Evolutionary conservation across 1,139 yeast species (phyloP).

Genomic region (Zygosaccharomyces sapae): DNA sequence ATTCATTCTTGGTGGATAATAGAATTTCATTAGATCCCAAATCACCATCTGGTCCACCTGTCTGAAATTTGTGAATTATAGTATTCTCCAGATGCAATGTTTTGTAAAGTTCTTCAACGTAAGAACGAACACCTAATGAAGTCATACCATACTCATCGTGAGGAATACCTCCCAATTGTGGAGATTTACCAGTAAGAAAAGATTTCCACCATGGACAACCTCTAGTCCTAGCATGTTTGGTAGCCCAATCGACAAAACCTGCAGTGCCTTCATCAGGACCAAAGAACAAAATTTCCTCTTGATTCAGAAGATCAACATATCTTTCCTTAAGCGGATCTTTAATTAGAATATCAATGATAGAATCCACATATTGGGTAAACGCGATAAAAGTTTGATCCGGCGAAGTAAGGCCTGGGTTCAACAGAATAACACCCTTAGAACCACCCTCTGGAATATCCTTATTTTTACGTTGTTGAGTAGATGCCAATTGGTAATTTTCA

Average conservation of each 20-base stretch:
- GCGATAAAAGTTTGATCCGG: slow-evolving; percentile 82
- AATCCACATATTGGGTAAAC: slow-evolving; percentile 88
- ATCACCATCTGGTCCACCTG: slow-evolving; percentile 99
- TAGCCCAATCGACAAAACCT: slow-evolving; percentile 96
- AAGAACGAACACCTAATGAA: slow-evolving; percentile 87
- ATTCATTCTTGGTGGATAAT: slow-evolving; percentile 69
- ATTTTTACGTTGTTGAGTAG: slow-evolving; percentile 94
- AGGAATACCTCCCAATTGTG: slow-evolving; percentile 92
- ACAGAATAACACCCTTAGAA: slow-evolving; percentile 90
- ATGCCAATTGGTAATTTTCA: slow-evolving; percentile 93
- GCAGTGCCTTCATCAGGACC: slow-evolving; percentile 99
- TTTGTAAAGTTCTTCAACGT: slow-evolving; percentile 82
- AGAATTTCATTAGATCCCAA: slow-evolving; percentile 92
- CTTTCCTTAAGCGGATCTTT: slow-evolving; percentile 76
- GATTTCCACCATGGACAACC: slow-evolving; percentile 99
- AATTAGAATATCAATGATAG: slow-evolving; percentile 81
- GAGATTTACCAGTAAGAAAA: slow-evolving; percentile 93
- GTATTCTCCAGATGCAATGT: slow-evolving; percentile 61
- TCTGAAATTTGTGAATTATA: slow-evolving; percentile 75
- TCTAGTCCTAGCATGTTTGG: slow-evolving; percentile 83
- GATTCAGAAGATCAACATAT: slow-evolving; percentile 77
- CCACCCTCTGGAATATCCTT: slow-evolving; percentile 99
- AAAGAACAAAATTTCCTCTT: slow-evolving; percentile 87
- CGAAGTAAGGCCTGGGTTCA: slow-evolving; percentile 69
- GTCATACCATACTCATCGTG: slow-evolving; percentile 99